A percentile compares a stretch with the other conserved stretches of the same genome.
Conservation (phyloP, 306 rosid species). For the Hippophae rhamnoides region DNA sequence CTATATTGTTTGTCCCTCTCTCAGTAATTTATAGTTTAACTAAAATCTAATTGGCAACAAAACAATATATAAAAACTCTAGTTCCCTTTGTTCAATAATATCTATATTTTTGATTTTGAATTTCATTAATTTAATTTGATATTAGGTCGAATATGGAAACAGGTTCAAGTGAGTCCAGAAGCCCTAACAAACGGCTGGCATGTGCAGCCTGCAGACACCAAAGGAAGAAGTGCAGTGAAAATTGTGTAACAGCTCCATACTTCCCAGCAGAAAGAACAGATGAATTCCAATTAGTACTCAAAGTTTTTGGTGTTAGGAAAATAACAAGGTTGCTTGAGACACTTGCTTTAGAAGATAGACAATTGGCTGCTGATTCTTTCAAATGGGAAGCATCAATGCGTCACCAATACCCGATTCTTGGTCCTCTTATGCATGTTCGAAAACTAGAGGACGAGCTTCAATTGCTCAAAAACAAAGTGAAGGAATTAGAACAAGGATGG, state of each 20-base stretch:
- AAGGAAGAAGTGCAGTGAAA: conserved; percentile 13
- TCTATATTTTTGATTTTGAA: no score
- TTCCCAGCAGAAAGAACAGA: conserved; percentile 6
- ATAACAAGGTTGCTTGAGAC: conserved; percentile 3
- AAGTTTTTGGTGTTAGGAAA: conserved; percentile 12
- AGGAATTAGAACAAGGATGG: no score
- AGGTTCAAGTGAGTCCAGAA: not conserved
- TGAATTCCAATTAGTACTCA: conserved; percentile 7
- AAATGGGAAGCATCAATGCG: conserved; percentile 24
- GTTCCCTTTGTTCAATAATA: no score
- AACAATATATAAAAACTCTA: no score
- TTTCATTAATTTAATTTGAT: not conserved
- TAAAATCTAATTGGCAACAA: no score
- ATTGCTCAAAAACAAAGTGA: no score
- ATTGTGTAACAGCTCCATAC: conserved; percentile 13
- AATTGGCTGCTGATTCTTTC: conserved; percentile 9
- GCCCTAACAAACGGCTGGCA: not conserved
- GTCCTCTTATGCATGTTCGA: conserved; percentile 13
- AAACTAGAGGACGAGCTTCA: not conserved
- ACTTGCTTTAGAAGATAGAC: not conserved
- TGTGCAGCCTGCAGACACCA: conserved; percentile 24
- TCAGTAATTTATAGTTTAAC: no score
- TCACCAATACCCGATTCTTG: not conserved
- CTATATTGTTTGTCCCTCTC: no score
- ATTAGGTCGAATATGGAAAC: not conserved